Evolutionary conservation across 139 green algal species (phyloP).

Genomic region (Zygnema cylindricum): DNA sequence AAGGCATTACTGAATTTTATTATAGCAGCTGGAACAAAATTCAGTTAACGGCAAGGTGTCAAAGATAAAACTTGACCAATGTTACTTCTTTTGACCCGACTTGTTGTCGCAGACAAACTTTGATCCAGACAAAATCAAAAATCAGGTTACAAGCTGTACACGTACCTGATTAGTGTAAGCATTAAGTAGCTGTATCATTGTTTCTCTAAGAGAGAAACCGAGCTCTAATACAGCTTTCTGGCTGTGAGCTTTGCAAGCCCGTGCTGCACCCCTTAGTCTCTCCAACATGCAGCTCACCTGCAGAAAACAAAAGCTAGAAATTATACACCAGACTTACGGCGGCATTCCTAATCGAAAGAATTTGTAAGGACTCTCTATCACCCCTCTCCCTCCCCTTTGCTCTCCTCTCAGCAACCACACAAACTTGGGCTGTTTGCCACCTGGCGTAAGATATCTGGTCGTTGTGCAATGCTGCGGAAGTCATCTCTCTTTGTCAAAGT

Average conservation of each 20-base stretch:
- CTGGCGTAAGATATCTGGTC: conserved; percentile 59
- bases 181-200: conserved; percentile 61
- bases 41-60: too few species aligned
- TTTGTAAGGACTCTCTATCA: background rate
- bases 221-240: conserved; percentile 66
- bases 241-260: conserved; percentile 62
- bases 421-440: background rate
- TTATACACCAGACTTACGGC: too few species aligned
- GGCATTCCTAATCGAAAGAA: background rate
- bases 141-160: too few species aligned
- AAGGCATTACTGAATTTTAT: too few species aligned
- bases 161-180: conserved; percentile 62
- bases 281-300: conserved; percentile 70
- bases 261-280: conserved; percentile 71
- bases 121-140: too few species aligned
- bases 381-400: background rate
- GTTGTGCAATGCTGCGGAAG: conserved; percentile 35
- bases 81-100: too few species aligned
- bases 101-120: too few species aligned
- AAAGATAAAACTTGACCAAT: too few species aligned
- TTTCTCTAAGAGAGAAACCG: conserved; percentile 37
- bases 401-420: background rate
- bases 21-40: too few species aligned
- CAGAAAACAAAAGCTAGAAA: background rate
- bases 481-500: conserved; percentile 34